These are phyloP conservation scores for Zygotorulaspora mrakii DNA, from an alignment of 1,139 yeast species.

Conservation along the genomic window DNA sequence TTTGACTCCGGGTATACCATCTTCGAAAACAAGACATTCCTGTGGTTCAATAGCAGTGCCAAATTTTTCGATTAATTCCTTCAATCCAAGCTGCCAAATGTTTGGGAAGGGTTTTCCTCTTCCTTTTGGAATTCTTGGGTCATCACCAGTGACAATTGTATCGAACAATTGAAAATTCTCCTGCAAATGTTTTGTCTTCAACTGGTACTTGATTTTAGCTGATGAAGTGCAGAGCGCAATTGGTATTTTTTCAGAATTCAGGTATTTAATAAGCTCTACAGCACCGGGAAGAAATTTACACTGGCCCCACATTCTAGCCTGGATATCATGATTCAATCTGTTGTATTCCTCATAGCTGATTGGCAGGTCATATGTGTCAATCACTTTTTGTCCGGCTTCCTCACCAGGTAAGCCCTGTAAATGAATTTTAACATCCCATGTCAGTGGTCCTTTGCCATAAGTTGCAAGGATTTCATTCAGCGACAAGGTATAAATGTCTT, in stretches of 20 bases:
- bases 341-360: conserved; percentile 61
- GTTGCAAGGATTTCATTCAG: conserved; percentile 60
- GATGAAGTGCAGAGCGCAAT: conserved; percentile 94
- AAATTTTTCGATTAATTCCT: conserved; percentile 53
- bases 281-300: conserved; percentile 83
- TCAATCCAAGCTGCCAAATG: conserved; percentile 81
- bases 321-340: conserved; percentile 50
- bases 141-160: conserved; percentile 84
- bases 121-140: conserved; percentile 72
- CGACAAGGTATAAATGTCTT: conserved; percentile 80
- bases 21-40: conserved; percentile 89
- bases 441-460: conserved; percentile 71
- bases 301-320: conserved; percentile 57
- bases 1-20: conserved; percentile 83
- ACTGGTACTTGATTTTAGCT: conserved; percentile 50
- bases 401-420: conserved; percentile 91
- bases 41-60: conserved; percentile 54
- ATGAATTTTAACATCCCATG: conserved; percentile 85
- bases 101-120: conserved; percentile 92
- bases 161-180: conserved; percentile 60
- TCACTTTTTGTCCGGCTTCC: conserved; percentile 58
- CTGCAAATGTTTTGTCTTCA: conserved; percentile 66
- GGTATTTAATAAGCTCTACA: conserved; percentile 53
- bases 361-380: conserved; percentile 66
- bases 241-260: conserved; percentile 55